Evolutionary conservation across 2,329 filamentous ascomycete species (phyloP).

Genomic region (Cadophora sp.): DNA sequence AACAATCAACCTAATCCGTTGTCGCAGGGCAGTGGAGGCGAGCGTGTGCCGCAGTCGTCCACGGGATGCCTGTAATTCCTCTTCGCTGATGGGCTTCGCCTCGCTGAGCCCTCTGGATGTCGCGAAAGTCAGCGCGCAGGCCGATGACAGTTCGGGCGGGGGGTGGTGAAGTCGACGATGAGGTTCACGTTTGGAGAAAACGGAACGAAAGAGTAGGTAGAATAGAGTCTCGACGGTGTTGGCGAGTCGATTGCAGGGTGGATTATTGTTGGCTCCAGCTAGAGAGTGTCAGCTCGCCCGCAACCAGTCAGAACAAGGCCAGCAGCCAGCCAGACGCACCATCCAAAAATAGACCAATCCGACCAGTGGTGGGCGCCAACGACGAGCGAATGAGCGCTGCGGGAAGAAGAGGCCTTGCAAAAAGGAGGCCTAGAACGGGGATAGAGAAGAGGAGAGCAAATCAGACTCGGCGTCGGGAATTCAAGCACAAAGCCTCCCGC

Average conservation of each 20-base stretch:
- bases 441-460: slow-evolving; percentile 25
- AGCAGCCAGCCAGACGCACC: slow-evolving; percentile 29
- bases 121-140: slow-evolving; percentile 30
- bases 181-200: slow-evolving; percentile 32
- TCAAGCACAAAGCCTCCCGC: slow-evolving; percentile 27
- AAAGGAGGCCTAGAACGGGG: slow-evolving; percentile 27
- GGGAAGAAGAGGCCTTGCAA: slow-evolving; percentile 28
- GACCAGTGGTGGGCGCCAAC: slow-evolving; percentile 33
- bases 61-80: slow-evolving; percentile 16
- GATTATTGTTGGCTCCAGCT: slow-evolving; percentile 33
- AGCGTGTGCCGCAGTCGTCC: slow-evolving; percentile 28
- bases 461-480: slow-evolving; percentile 25
- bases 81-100: slow-evolving; percentile 25
- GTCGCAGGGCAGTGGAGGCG: slow-evolving; percentile 25
- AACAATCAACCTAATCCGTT: slow-evolving; percentile 27
- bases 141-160: slow-evolving; percentile 20
- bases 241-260: slow-evolving; percentile 28
- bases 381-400: slow-evolving; percentile 27
- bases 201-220: slow-evolving; percentile 19
- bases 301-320: slow-evolving; percentile 28
- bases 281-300: slow-evolving; percentile 37
- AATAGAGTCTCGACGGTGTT: slow-evolving; percentile 28
- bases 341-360: slow-evolving; percentile 34
- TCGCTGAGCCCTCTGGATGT: slow-evolving; percentile 26
- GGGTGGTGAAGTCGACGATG: slow-evolving; percentile 22